Percentiles rank a stretch among this genome's conserved stretches.
These are phyloP conservation scores for Garcia nutans DNA, from an alignment of 345 rosid species.

Conservation along the genomic window DNA sequence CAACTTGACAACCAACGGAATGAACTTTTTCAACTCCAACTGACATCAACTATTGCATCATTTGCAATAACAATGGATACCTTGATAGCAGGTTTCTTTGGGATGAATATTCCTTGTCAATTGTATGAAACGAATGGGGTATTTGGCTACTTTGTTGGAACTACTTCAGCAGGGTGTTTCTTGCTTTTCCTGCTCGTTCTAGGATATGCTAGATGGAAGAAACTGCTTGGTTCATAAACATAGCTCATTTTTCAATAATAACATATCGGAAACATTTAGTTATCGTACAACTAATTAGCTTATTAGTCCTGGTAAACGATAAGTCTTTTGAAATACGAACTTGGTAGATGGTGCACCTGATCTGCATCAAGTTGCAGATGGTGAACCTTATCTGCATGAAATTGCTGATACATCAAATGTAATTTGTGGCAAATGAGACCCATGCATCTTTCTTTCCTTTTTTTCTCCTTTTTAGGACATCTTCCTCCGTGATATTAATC, in stretches of 20 bases:
- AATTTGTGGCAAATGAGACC: not conserved
- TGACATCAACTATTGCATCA: conserved; percentile 73
- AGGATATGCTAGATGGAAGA: conserved; percentile 96
- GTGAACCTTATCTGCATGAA: not conserved
- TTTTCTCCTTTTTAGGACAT: not conserved
- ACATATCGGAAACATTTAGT: not conserved
- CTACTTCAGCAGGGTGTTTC: conserved; percentile 42
- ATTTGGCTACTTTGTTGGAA: conserved; percentile 59
- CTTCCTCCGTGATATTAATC: too few species aligned
- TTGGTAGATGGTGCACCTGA: not conserved
- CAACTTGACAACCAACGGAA: conserved; percentile 90
- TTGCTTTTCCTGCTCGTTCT: conserved; percentile 65
- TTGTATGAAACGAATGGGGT: conserved; percentile 38
- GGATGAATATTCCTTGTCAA: conserved; percentile 76
- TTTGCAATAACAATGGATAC: conserved; percentile 72
- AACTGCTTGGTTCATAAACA: conserved; percentile 62
- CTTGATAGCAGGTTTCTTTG: conserved; percentile 56
- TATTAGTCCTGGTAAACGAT: not conserved
- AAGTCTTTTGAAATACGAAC: not conserved
- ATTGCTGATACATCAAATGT: not conserved
- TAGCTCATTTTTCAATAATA: not conserved
- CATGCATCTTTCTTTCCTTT: not conserved
- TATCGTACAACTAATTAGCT: not conserved
- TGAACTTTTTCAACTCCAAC: conserved; percentile 81
- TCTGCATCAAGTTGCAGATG: not conserved